Conservation (phyloP, 441 rosid species). For the Aleurites moluccanus region DNA sequence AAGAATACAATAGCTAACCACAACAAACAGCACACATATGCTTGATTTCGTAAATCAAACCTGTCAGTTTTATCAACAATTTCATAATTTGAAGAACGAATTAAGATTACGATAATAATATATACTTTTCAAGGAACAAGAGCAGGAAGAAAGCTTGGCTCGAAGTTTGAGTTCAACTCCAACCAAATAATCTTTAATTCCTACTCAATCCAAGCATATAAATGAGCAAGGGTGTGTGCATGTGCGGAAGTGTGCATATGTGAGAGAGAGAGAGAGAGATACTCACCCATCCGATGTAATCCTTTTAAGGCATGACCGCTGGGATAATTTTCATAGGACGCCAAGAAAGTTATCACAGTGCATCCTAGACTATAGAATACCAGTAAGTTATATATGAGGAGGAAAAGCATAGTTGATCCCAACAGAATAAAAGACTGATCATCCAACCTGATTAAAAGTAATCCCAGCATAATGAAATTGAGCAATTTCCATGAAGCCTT, state of each 20-base stretch:
- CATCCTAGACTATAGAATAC: slow-evolving; percentile 77
- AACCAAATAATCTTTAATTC: neutral
- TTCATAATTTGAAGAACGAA: slow-evolving; percentile 2
- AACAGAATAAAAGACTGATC: slow-evolving; percentile 18
- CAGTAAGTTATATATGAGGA: slow-evolving; percentile 32
- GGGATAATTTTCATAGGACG: slow-evolving; percentile 89
- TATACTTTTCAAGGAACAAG: neutral
- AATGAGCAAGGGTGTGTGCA: neutral
- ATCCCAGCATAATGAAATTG: slow-evolving; percentile 60
- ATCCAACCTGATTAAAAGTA: slow-evolving; percentile 67
- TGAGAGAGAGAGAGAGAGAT: slow-evolving; percentile 11
- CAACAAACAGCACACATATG: neutral
- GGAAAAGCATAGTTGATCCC: slow-evolving; percentile 10
- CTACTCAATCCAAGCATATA: slow-evolving; percentile 10
- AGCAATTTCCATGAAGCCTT: slow-evolving; percentile 76
- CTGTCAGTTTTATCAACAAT: neutral
- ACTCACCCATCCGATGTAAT: slow-evolving; percentile 78
- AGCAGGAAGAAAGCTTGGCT: slow-evolving; percentile 3
- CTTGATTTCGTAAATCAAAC: neutral
- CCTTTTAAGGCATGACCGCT: slow-evolving; percentile 80
- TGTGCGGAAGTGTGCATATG: neutral
- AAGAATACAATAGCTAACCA: neutral
- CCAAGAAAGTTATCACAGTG: slow-evolving; percentile 70
- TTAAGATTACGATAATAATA: neutral
- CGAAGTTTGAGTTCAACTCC: neutral